Evolutionary conservation across 2,329 filamentous ascomycete species (phyloP).

Genomic region (Botrytis porri): DNA sequence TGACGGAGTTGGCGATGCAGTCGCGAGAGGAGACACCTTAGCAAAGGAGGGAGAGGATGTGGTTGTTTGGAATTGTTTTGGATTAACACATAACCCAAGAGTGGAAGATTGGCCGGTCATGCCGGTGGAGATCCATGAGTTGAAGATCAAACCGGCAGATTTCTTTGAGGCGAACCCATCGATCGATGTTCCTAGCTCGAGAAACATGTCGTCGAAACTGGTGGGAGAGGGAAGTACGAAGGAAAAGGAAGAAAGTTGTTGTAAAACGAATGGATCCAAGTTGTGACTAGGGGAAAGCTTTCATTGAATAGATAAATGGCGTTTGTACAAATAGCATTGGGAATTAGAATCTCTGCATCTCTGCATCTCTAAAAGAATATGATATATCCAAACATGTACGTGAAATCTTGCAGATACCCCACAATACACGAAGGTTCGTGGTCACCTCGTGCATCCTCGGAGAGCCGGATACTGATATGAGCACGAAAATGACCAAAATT

Average conservation of each 20-base stretch:
- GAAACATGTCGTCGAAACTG: constrained; percentile 3
- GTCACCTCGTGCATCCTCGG: not conserved
- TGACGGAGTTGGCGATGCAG: constrained; percentile 56
- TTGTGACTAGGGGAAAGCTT: not conserved
- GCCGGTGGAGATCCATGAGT: constrained; percentile 71
- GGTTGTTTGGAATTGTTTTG: constrained; percentile 91
- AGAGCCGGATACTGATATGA: too few species aligned
- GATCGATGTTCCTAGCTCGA: constrained; percentile 42
- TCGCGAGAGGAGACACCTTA: constrained; percentile 80
- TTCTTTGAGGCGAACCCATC: constrained; percentile 51
- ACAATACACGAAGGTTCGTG: not conserved
- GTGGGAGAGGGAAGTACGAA: not conserved
- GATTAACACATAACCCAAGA: constrained; percentile 81
- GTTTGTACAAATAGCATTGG: not conserved
- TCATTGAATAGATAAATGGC: not conserved
- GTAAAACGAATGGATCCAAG: not conserved
- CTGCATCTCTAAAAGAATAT: not conserved
- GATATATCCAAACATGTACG: not conserved
- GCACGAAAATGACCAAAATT: too few species aligned
- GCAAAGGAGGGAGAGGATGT: constrained; percentile 71
- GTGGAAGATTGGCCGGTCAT: constrained; percentile 92
- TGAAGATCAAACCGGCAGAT: constrained; percentile 52
- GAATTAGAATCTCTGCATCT: not conserved
- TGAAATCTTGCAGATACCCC: not conserved
- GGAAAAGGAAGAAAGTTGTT: not conserved